These are phyloP conservation scores for Microbotryum violaceum DNA, from an alignment of 1,284 basidiomycete genomes.

Conservation along the genomic window DNA sequence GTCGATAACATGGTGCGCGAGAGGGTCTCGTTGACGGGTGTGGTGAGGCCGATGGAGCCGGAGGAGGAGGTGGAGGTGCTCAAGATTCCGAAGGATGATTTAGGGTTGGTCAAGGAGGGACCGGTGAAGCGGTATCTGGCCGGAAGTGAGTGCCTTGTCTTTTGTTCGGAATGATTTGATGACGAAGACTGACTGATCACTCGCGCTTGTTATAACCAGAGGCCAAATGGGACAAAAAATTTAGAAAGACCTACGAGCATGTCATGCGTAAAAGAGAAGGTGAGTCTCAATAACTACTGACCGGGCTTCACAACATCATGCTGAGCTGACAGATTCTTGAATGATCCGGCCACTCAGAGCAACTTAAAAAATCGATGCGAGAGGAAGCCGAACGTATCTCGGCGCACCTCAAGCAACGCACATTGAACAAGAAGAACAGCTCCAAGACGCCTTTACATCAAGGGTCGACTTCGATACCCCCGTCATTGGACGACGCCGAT, in stretches of 20 bases:
- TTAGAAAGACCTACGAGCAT: conserved; percentile 47
- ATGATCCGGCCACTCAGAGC: conserved; percentile 1
- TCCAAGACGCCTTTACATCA: not conserved
- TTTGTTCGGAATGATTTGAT: not conserved
- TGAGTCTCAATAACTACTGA: not conserved
- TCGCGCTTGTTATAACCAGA: conserved; percentile 31
- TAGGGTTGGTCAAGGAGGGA: conserved; percentile 51
- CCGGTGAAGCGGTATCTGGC: conserved; percentile 58
- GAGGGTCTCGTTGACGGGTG: conserved; percentile 69
- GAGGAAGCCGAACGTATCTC: conserved; percentile 28
- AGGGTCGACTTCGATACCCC: not conserved
- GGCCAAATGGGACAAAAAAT: conserved; percentile 56
- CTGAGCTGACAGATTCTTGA: no score
- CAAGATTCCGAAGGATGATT: conserved; percentile 52
- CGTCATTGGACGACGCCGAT: not conserved
- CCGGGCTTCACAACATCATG: no score
- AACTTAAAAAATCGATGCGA: conserved; percentile 21
- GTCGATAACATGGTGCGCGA: conserved; percentile 68
- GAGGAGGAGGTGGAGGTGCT: conserved; percentile 59
- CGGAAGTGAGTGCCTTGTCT: conserved; percentile 37
- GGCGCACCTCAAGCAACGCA: conserved; percentile 10
- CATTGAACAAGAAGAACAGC: not conserved
- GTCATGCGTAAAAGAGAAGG: conserved; percentile 23
- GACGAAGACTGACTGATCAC: not conserved
- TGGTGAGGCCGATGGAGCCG: conserved; percentile 69